Evolutionary conservation across 225 moss, liverwort and hornwort species (phyloP).

Genomic region (Sphagnum contortum): DNA sequence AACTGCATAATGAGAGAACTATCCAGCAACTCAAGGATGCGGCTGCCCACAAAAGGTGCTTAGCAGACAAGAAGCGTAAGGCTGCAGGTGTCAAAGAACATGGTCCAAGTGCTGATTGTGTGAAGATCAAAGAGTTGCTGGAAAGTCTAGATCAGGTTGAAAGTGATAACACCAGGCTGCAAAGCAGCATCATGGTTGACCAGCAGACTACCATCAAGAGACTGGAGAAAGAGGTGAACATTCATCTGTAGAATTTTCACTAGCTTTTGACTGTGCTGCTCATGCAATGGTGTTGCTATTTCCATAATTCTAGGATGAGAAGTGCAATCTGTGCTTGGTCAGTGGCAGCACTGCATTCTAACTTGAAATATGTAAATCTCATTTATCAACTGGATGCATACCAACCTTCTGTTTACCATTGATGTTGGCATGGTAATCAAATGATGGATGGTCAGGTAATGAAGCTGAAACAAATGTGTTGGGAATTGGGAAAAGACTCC

Average conservation of each 20-base stretch:
- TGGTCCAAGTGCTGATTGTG: slow-evolving; percentile 10
- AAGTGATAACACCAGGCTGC: slow-evolving; percentile 18
- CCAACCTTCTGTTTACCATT: no score
- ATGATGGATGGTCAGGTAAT: slow-evolving; percentile 10
- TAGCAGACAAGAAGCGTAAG: slow-evolving; percentile 6
- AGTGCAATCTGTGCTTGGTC: no score
- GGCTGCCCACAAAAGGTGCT: slow-evolving; percentile 2
- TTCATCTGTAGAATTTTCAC: no score
- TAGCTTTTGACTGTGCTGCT: no score
- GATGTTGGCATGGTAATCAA: no score
- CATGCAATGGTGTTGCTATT: neutral
- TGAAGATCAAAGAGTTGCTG: slow-evolving; percentile 26
- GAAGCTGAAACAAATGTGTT: slow-evolving; percentile 20
- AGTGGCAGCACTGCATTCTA: no score
- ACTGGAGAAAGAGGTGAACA: slow-evolving; percentile 19
- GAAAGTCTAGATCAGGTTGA: slow-evolving; percentile 26
- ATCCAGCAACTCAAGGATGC: slow-evolving; percentile 14
- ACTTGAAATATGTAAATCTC: no score
- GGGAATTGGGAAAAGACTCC: slow-evolving; percentile 22
- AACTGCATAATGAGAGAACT: slow-evolving; percentile 8
- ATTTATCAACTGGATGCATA: no score
- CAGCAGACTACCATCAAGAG: slow-evolving; percentile 18
- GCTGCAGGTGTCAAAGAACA: slow-evolving; percentile 3
- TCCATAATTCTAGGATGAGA: neutral
- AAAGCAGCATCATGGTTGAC: slow-evolving; percentile 17